Percentiles rank a stretch among this genome's conserved stretches.
These are phyloP conservation scores for Achaetomiella virescens DNA, from an alignment of 495 filamentous ascomycete species.

Conservation along the genomic window DNA sequence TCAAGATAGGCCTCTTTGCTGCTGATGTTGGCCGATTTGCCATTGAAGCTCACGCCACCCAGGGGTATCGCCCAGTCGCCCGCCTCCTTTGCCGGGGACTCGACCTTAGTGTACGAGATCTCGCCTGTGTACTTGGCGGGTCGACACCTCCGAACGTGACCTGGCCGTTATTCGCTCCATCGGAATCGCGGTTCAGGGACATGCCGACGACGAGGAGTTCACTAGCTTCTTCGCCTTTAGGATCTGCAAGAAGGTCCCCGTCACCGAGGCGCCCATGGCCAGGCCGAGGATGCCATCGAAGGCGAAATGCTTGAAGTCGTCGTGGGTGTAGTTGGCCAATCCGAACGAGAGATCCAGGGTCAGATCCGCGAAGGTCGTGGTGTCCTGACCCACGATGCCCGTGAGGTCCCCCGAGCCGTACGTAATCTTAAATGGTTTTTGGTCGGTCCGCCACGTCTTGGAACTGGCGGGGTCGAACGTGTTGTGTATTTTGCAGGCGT, in stretches of 20 bases:
- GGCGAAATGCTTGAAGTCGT: constrained; percentile 66
- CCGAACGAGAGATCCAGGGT: constrained; percentile 60
- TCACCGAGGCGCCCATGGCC: constrained; percentile 46
- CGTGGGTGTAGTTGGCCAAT: constrained; percentile 55
- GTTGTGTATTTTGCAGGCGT: constrained; percentile 58
- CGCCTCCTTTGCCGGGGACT: constrained; percentile 20
- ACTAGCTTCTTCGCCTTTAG: constrained; percentile 54
- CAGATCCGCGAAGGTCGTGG: constrained; percentile 57
- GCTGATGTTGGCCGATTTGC: constrained; percentile 42
- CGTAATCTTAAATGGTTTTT: constrained; percentile 49
- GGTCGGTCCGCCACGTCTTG: constrained; percentile 43
- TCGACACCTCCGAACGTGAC: constrained; percentile 71
- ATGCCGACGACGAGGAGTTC: constrained; percentile 61
- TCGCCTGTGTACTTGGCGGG: constrained; percentile 56
- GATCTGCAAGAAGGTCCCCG: constrained; percentile 57
- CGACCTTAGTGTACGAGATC: constrained; percentile 54
- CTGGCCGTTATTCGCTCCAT: constrained; percentile 63
- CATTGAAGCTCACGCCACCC: constrained; percentile 56
- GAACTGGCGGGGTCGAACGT: constrained; percentile 59
- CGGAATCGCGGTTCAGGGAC: constrained; percentile 55
- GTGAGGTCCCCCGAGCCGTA: constrained; percentile 69
- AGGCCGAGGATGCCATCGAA: constrained; percentile 85
- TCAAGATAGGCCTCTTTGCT: constrained; percentile 64
- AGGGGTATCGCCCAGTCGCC: constrained; percentile 64
- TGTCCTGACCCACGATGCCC: constrained; percentile 59